Evolutionary conservation across 495 filamentous ascomycete species (phyloP).

Genomic region (Sphaerosporella brunnea): DNA sequence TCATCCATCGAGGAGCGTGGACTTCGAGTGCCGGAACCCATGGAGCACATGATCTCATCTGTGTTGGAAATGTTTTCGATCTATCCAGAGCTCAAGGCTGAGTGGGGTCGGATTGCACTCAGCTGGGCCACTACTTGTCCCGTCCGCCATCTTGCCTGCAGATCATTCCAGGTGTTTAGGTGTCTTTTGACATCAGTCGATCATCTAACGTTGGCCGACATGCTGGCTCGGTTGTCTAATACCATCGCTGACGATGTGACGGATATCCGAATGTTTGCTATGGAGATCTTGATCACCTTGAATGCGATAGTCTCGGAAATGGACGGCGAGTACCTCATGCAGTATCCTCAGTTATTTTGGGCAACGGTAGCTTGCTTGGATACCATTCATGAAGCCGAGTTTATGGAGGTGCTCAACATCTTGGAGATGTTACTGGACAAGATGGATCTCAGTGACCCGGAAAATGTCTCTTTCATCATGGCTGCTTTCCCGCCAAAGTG

Average conservation of each 20-base stretch:
- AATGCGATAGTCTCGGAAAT: conserved; percentile 75
- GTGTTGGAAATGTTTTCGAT: conserved; percentile 72
- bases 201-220: conserved; percentile 83
- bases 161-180: conserved; percentile 93
- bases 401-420: conserved; percentile 77
- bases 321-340: conserved; percentile 57
- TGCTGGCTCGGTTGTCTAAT: conserved; percentile 84
- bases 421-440: conserved; percentile 73
- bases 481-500: conserved; percentile 68
- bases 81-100: conserved; percentile 71
- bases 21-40: conserved; percentile 66
- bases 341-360: conserved; percentile 92
- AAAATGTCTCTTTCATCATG: conserved; percentile 47
- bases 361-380: conserved; percentile 88
- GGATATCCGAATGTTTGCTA: conserved; percentile 87
- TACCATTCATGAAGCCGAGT: conserved; percentile 89
- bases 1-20: conserved; percentile 54
- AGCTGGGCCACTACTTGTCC: conserved; percentile 94
- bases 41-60: conserved; percentile 63
- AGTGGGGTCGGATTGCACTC: conserved; percentile 76
- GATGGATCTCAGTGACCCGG: conserved; percentile 57
- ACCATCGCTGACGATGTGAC: conserved; percentile 84
- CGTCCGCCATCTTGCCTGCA: conserved; percentile 85
- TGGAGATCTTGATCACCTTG: conserved; percentile 90
- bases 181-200: conserved; percentile 81